Evolutionary conservation across 176 grass and related monocot genomes (phyloP), one percentile per base, ranked within the genome.

Genomic region (Saccharum officinarum): DNA sequence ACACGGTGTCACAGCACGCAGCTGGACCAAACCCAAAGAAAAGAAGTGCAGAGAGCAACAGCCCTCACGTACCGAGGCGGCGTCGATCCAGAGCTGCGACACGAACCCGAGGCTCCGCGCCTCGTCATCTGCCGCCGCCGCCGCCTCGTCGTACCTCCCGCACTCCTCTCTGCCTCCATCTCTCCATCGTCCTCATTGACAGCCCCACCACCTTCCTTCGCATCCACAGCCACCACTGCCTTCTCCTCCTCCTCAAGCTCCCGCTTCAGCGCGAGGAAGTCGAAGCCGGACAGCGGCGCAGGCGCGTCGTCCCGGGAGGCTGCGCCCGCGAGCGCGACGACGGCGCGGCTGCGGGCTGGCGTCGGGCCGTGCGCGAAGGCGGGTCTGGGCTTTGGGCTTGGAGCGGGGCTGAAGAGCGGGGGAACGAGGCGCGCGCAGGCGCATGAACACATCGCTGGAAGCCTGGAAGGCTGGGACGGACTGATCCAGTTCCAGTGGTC

Each of bases 71-170:
- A 94, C 92, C 85, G 77, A 86, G 22, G 71, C 82, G 23, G 88
- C 68, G 80, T 98, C 88, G 72, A 98, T 86, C 96, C 96, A 98
- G 30, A 98, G 90, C 86, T 98, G 93, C 54, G 96, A 98, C 73
- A 98, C 91, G 67, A 95, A 98, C 10, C 96, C 96, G 22, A 98
- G 85, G 89, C 93, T 98, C 25, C 81, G 83, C 37, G 96, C 66
- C 74, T 83, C 65, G 89, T 60, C 91, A 94, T 92, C 83, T 86
- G 89, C 83, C 85, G 87, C 60, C 73, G 46, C 82, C 63, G 79
- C 52, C 69, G 46, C 52, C 68, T 55, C 40, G 66, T 20, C 60
- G 22, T 57, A 18, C 7, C n/a, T 13, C n/a, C 14, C 10, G 49
- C 67, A 23, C 30, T 82, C 83, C 59, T 85, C 79, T 55, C 62